A percentile compares a stretch with the other conserved stretches of the same genome.
Evolutionary conservation across 2,329 filamentous ascomycete genomes (phyloP).

Genomic region (Fusarium drepaniforme): DNA sequence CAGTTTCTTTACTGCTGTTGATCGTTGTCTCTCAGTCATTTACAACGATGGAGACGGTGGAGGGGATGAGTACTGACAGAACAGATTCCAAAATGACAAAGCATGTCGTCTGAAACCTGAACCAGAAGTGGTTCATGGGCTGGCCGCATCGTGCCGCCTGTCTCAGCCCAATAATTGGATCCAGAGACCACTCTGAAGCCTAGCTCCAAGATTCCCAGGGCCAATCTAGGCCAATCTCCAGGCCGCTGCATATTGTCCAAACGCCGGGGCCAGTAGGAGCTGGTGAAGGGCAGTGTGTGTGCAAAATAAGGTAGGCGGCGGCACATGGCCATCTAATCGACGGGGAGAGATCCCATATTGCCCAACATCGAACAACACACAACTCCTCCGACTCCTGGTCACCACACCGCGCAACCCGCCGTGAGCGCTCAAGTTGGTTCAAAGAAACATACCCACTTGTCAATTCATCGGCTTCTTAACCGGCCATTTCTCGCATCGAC

Average conservation of each 20-base stretch:
- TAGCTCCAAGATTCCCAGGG: conserved; percentile 35
- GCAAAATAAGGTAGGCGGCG: conserved; percentile 1
- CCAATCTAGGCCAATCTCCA: conserved; percentile 40
- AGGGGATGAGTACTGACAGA: conserved; percentile 5
- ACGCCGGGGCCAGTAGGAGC: conserved; percentile 22
- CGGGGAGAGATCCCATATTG: not conserved
- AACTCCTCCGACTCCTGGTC: not conserved
- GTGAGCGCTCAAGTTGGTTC: not conserved
- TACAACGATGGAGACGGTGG: conserved; percentile 17
- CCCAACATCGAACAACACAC: not conserved
- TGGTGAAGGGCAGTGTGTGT: conserved; percentile 3
- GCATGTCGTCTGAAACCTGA: conserved; percentile 36
- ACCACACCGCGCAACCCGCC: not conserved
- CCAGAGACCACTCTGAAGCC: conserved; percentile 32
- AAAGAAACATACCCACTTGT: not conserved
- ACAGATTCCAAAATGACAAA: conserved; percentile 10
- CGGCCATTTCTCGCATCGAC: conserved; percentile 14
- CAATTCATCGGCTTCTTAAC: conserved; percentile 14
- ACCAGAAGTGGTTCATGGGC: conserved; percentile 37
- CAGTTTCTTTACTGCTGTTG: conserved; percentile 32
- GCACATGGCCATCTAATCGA: not conserved
- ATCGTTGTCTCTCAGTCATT: conserved; percentile 31
- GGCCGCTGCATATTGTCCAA: conserved; percentile 17
- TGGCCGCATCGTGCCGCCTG: conserved; percentile 41
- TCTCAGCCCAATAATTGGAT: conserved; percentile 44